Evolutionary conservation across 129 eudicot genomes (phyloP), one percentile per base, ranked within the genome.

Genomic region (Centaurea solstitialis): DNA sequence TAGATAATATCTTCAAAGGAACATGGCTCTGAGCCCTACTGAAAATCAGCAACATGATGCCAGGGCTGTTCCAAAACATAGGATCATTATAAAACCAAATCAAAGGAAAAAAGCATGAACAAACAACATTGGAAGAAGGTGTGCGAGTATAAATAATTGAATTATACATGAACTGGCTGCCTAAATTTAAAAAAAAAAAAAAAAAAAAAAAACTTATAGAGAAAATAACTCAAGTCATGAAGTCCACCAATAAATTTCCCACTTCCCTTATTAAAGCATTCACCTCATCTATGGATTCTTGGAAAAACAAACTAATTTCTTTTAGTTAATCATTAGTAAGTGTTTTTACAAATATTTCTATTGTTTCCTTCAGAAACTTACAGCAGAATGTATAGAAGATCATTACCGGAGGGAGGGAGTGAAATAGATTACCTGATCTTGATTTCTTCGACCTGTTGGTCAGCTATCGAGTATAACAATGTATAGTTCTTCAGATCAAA

Each of bases 401-500:
- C 77, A 45, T 45, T n/a, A 24, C 50, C n/a, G 41, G 57, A 53
- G 5, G 43, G 53, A 10, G 53, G 12, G 50, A 1, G 53, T 43
- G 53, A 43, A 43, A 43, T 12, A 73, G 17, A 28, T 50, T 79
- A 92, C 97, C 97, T 92, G 86, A 89, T 77, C 24, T 76, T 83
- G 74, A 83, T 83, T 77, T 77, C 82, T 77, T 83, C 78, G 0
- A 83, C 82, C 68, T 92, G 84, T 72, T 83, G 80, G 75, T 92
- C 97, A 0, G 90, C 81, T 59, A 89, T 92, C 6, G 94, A 87
- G 79, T 92, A 92, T 72, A 92, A 70, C 88, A 92, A 76, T 28
- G 93, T 86, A 41, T 92, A 89, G 88, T 92, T 92, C 76, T 89
- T 92, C 88, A 89, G 75, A 87, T 92, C 92, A 78, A 92, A 92